Evolutionary conservation across 148 eudicot species (phyloP).

Genomic region (Nepenthes mirabilis): DNA sequence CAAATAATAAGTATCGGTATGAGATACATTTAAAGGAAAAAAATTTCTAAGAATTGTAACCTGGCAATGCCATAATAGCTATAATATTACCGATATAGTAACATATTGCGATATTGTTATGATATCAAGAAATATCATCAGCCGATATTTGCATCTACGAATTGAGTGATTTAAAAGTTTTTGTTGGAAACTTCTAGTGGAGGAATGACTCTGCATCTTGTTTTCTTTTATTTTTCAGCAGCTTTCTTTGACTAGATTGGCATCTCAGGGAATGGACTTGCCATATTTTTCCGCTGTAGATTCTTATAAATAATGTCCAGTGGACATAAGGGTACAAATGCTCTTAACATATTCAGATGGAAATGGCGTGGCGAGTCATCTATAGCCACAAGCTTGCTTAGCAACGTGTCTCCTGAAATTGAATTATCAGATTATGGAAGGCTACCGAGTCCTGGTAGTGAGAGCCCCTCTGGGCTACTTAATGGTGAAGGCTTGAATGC

Average conservation of each 20-base stretch:
- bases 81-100: too few species aligned
- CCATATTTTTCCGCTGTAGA: constrained; percentile 31
- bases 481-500: constrained; percentile 67
- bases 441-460: constrained; percentile 82
- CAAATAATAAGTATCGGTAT: too few species aligned
- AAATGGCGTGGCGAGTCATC: constrained; percentile 47
- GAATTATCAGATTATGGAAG: constrained; percentile 70
- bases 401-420: constrained; percentile 51
- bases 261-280: constrained; percentile 62
- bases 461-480: constrained; percentile 95
- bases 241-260: constrained; percentile 13
- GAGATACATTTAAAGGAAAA: too few species aligned
- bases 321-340: constrained; percentile 60
- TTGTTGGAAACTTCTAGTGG: not conserved
- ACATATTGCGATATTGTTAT: too few species aligned
- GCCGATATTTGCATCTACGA: too few species aligned
- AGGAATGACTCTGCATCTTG: not conserved
- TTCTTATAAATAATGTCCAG: constrained; percentile 67
- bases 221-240: constrained; percentile 10
- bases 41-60: too few species aligned
- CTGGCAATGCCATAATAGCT: too few species aligned
- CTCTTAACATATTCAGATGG: constrained; percentile 57
- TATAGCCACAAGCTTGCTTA: constrained; percentile 44
- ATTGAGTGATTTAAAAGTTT: too few species aligned
- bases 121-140: too few species aligned